These are phyloP conservation scores for Cicer yamashitae DNA, from an alignment of 306 rosid species.

Conservation along the genomic window DNA sequence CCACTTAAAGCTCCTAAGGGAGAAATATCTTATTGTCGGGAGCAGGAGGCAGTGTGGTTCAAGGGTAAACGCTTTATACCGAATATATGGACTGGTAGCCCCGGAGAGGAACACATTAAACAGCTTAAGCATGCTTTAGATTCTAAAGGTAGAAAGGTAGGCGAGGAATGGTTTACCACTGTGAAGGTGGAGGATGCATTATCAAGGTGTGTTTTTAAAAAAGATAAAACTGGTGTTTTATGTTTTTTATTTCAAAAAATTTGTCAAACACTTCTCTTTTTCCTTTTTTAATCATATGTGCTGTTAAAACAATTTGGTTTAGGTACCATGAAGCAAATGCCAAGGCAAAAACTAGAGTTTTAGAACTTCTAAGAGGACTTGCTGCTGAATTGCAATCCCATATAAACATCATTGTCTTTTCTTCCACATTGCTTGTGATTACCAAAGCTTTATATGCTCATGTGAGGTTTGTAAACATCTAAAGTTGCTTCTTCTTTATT, in stretches of 20 bases:
- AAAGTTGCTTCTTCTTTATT: constrained; percentile 43
- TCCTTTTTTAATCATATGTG: constrained; percentile 18
- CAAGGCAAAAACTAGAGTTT: constrained; percentile 75
- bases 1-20: constrained; percentile 93
- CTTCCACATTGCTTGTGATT: constrained; percentile 85
- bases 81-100: constrained; percentile 73
- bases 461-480: constrained; percentile 77
- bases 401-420: constrained; percentile 79
- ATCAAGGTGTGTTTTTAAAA: constrained; percentile 57
- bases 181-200: constrained; percentile 82
- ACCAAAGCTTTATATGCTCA: constrained; percentile 93
- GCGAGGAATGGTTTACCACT: constrained; percentile 96
- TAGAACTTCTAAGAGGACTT: constrained; percentile 81
- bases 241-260: constrained; percentile 1
- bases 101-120: constrained; percentile 89
- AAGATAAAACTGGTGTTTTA: background rate
- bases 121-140: constrained; percentile 87
- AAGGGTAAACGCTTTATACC: constrained; percentile 88
- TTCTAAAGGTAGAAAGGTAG: constrained; percentile 92
- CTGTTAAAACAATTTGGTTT: constrained; percentile 41
- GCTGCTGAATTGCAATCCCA: constrained; percentile 78
- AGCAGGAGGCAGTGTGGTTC: constrained; percentile 95
- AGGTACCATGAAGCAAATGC: constrained; percentile 87
- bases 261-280: constrained; percentile 12
- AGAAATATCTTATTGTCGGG: constrained; percentile 85